These are phyloP conservation scores for Anthracocystis panici-leucophaei DNA, from an alignment of 1,284 basidiomycete species.

Conservation along the genomic window DNA sequence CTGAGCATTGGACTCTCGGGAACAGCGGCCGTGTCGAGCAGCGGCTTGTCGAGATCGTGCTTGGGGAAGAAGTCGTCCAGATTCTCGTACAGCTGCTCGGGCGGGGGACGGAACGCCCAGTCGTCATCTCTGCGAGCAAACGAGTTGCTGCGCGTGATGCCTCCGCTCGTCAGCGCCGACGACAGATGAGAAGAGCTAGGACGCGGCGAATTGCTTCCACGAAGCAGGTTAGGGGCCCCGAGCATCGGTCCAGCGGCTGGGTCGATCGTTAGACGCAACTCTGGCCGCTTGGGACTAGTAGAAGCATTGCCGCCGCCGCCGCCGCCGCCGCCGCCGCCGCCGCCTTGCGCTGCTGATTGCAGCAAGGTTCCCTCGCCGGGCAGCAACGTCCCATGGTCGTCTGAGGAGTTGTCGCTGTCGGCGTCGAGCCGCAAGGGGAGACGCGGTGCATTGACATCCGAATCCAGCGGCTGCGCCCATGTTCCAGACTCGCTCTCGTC, in stretches of 20 bases:
- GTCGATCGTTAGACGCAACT: constrained; percentile 60
- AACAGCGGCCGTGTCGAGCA: constrained; percentile 82
- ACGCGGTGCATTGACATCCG: constrained; percentile 38
- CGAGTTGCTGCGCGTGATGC: constrained; percentile 55
- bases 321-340: neutral
- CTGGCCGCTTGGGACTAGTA: constrained; percentile 54
- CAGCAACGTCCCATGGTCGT: constrained; percentile 38
- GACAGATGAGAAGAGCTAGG: constrained; percentile 29
- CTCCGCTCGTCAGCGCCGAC: constrained; percentile 31
- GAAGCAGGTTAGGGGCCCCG: constrained; percentile 12
- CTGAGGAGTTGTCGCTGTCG: constrained; percentile 16
- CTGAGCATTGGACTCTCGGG: constrained; percentile 75
- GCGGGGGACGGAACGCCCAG: constrained; percentile 81
- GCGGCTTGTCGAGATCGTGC: constrained; percentile 94
- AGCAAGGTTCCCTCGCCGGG: constrained; percentile 37
- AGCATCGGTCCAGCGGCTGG: constrained; percentile 38
- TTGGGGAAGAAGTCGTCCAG: constrained; percentile 95
- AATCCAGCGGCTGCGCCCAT: constrained; percentile 65
- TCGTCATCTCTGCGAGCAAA: constrained; percentile 63
- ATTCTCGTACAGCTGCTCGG: constrained; percentile 92
- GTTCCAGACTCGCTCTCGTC: constrained; percentile 61
- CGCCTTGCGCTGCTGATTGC: constrained; percentile 11
- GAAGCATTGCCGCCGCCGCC: constrained; percentile 2
- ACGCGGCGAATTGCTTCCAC: constrained; percentile 18
- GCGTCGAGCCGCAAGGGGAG: constrained; percentile 32